A percentile compares a stretch with the other conserved stretches of the same genome.
Evolutionary conservation across 495 filamentous ascomycete species (phyloP).

Genomic region (Rusavskia elegans): DNA sequence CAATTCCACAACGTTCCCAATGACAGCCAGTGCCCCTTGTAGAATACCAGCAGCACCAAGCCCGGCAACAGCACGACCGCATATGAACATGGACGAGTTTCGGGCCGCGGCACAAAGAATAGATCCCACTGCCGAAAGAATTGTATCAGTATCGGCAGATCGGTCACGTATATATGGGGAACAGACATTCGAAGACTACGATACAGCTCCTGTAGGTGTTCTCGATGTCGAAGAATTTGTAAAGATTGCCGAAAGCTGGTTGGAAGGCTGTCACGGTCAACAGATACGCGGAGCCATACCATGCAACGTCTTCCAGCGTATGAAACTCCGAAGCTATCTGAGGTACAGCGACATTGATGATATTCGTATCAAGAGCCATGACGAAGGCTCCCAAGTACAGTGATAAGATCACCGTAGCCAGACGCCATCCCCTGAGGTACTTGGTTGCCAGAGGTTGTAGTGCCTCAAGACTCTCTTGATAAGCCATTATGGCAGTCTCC

Average conservation of each 20-base stretch:
- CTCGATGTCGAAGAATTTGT: conserved; percentile 17
- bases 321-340: conserved; percentile 31
- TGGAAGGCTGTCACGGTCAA: conserved; percentile 30
- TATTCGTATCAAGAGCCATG: background rate
- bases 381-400: background rate
- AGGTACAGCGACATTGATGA: conserved; percentile 21
- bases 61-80: conserved; percentile 63
- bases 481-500: too few relatives aligned
- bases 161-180: background rate
- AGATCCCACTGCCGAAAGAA: conserved; percentile 32
- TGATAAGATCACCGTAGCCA: background rate
- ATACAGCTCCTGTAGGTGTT: conserved; percentile 33
- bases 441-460: too few relatives aligned
- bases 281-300: conserved; percentile 38
- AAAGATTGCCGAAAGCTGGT: conserved; percentile 17
- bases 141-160: too few relatives aligned
- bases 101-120: conserved; percentile 58
- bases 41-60: conserved; percentile 33
- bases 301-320: conserved; percentile 29
- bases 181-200: conserved; percentile 42
- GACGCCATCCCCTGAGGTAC: background rate
- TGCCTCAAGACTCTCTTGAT: too few relatives aligned
- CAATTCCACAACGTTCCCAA: background rate
- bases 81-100: conserved; percentile 48
- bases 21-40: conserved; percentile 15